Evolutionary conservation across 2,329 filamentous ascomycete genomes (phyloP).

Genomic region (Exophiala alcalophila): DNA sequence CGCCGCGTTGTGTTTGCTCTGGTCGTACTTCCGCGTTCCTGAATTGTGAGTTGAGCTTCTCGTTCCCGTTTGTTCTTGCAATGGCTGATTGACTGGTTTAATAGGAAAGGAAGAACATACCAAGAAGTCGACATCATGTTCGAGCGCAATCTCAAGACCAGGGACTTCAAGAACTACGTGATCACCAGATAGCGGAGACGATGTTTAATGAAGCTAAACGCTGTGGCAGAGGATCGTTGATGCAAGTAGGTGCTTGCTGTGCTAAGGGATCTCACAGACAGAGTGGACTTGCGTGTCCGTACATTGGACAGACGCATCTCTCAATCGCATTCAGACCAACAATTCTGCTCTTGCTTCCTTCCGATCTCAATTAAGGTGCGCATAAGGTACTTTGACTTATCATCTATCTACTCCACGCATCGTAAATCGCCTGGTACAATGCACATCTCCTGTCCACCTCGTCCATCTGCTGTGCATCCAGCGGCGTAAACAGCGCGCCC

Average conservation of each 20-base stretch:
- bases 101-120: constrained; percentile 30
- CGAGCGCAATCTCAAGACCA: constrained; percentile 28
- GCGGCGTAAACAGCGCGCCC: constrained; percentile 2
- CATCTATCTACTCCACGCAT: too few relatives aligned
- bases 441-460: constrained; percentile 2
- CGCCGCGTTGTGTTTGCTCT: constrained; percentile 32
- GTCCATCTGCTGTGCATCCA: constrained; percentile 5
- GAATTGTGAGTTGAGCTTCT: constrained; percentile 27
- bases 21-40: constrained; percentile 36
- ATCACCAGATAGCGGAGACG: constrained; percentile 13
- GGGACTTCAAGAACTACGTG: constrained; percentile 27
- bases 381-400: too few relatives aligned
- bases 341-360: too few relatives aligned
- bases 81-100: background rate
- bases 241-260: too few relatives aligned
- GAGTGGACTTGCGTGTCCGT: too few relatives aligned
- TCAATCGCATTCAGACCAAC: background rate
- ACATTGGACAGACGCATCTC: too few relatives aligned
- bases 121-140: constrained; percentile 37
- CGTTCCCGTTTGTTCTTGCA: background rate
- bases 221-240: too few relatives aligned
- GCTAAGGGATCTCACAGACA: too few relatives aligned
- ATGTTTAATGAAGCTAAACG: too few relatives aligned
- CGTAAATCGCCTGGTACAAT: constrained; percentile 7
- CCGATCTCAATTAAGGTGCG: too few relatives aligned